Evolutionary conservation across 2,329 filamentous ascomycete species (phyloP), one percentile per base, ranked within the genome.

Genomic region (Cercospora zeae-maydis): DNA sequence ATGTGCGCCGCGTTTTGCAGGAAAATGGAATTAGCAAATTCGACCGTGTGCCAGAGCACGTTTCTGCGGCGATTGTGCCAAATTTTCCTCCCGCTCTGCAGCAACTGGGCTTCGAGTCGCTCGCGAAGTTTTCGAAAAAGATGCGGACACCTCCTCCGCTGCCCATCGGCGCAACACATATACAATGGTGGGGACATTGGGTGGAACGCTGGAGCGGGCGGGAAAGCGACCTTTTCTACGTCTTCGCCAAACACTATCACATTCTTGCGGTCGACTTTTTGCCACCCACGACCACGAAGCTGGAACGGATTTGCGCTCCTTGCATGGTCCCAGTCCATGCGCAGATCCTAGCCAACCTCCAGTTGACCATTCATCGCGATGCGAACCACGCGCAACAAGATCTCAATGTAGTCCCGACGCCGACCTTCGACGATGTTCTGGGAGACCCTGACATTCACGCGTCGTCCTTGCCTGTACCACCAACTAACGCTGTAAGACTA

Each of bases 131-230:
- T 75, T 80, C 84, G 54, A 82, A 79, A 34, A 80, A 82, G 70
- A 80, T 96, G 33, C 82, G 84, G 49, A 88, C 86, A 65, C 85
- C 86, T 66, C 83, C 86, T 1, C 83, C 88, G 8, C 79, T 88
- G 58, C 88, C 91, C 1, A 74, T 92, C 39, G 84, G 87, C 31
- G 86, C 89, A 4, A 83, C 86, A 31, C 86, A 88, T 67, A 87
- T 96, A n/a, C 81, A 87, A 47, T 97, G 93, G 92, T 86, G 89
- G 70, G 91, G 91, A 0, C 87, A 88, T 0, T 97, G 93, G 93
- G 81, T 91, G 7, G 86, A 89, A 39, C 86, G 92, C 64, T 97
- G 93, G 93, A 88, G 86, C 65, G 93, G 93, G 13, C 86, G 87
- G 1, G 92, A 96, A 70, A 96, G 90, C 3, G 93, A 96, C 72